Percentiles rank a stretch among this genome's conserved stretches.
Conservation (phyloP, 176 grass and related monocot genomes). For the Carex kokanica region DNA sequence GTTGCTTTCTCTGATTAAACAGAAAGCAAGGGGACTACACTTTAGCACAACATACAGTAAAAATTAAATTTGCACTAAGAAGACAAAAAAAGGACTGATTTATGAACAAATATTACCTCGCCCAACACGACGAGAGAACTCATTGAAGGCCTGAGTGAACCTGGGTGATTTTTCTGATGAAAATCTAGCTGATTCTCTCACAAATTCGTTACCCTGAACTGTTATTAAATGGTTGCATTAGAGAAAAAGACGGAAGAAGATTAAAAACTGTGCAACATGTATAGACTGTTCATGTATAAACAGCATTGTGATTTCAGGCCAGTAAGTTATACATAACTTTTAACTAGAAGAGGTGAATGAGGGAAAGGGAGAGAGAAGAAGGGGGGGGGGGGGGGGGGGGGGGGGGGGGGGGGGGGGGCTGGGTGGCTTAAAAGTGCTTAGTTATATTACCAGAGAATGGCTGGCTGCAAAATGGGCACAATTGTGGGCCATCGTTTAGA, state of each 20-base stretch:
- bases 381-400: too few relatives aligned
- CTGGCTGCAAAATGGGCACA: conserved; percentile 85
- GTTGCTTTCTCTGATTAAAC: conserved; percentile 17
- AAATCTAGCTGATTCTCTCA: conserved; percentile 35
- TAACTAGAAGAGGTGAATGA: background rate
- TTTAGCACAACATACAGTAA: background rate
- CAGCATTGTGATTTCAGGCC: background rate
- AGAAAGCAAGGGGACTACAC: background rate
- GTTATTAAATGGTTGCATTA: background rate
- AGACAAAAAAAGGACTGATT: background rate
- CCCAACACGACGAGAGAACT: background rate
- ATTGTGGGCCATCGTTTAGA: conserved; percentile 73
- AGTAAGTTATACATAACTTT: background rate
- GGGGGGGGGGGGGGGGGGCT: too few relatives aligned
- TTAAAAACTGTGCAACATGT: too few relatives aligned
- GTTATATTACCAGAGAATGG: conserved; percentile 75
- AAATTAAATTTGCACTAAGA: background rate
- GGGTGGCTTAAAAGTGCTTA: background rate
- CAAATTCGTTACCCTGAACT: conserved; percentile 25
- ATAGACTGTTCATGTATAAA: background rate
- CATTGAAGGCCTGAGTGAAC: conserved; percentile 23
- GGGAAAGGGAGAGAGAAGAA: too few relatives aligned
- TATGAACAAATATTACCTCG: background rate
- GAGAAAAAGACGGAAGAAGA: background rate
- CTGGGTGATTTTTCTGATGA: conserved; percentile 21